Conservation (phyloP, 768 basidiomycete genomes). For the Hericium rajendrae region DNA sequence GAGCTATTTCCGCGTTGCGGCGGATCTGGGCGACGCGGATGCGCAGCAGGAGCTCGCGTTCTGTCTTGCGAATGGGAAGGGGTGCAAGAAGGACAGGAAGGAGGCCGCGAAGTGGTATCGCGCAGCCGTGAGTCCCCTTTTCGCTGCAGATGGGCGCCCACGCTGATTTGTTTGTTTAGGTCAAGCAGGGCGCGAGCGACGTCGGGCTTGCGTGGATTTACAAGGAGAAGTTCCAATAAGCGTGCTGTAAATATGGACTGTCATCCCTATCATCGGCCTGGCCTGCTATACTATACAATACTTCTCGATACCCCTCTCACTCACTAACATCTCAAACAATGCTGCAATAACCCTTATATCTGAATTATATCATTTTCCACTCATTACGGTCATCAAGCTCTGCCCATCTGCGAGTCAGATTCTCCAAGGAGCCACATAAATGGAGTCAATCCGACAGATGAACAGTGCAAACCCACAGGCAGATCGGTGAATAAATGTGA, state of each 20-base stretch:
- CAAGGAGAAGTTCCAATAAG: conserved; percentile 65
- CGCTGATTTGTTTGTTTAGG: conserved; percentile 23
- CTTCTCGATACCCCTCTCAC: too few species aligned
- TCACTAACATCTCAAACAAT: too few species aligned
- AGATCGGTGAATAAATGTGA: too few species aligned
- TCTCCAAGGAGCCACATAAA: too few species aligned
- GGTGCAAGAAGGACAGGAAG: conserved; percentile 82
- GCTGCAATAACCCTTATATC: too few species aligned
- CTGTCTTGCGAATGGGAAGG: conserved; percentile 78
- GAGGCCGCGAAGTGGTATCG: conserved; percentile 88
- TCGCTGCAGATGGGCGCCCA: background rate
- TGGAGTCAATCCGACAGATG: too few species aligned
- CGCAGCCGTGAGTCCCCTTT: conserved; percentile 48
- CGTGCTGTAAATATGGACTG: conserved; percentile 1
- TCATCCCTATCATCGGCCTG: too few species aligned
- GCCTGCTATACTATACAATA: too few species aligned
- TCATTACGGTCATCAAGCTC: too few species aligned
- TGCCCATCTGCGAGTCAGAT: too few species aligned
- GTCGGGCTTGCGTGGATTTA: conserved; percentile 87
- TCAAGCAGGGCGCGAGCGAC: conserved; percentile 67
- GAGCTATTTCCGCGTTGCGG: conserved; percentile 82
- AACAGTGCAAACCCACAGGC: too few species aligned
- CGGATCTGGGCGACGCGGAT: conserved; percentile 75
- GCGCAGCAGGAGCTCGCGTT: conserved; percentile 83
- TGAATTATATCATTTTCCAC: too few species aligned